Evolutionary conservation across 441 rosid genomes (phyloP), one percentile per base, ranked within the genome.

Genomic region (Adansonia gregorii): DNA sequence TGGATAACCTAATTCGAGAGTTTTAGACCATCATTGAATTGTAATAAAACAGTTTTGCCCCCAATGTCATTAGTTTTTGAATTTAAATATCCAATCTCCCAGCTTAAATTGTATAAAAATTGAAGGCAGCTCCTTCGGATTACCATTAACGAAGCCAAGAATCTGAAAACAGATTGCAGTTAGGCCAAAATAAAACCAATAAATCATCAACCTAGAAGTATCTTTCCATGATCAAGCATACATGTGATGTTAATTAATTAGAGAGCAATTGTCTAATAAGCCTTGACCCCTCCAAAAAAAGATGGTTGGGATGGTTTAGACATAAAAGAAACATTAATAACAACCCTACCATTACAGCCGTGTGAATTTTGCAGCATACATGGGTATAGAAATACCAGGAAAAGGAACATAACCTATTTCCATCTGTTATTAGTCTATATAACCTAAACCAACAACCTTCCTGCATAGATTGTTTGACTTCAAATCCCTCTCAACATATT

Each of bases 281-380:
- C 61, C 61, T 56, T 1, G 24, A 55, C 35, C 31, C 31, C 31
- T 27, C 59, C 59, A 55, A 17, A 45, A 45, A 45, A 7, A 45
- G 48, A 45, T 45, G 8, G 10, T 45, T 45, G 48, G 8, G 48
- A 45, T 45, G 48, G 48, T 2, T 45, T 45, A 45, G 10, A 8
- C 2, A 45, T 45, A 45, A 45, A 45, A 8, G 8, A 15, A 6
- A 52, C 2, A 10, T 9, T 10, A 59, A 55, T 0, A 27, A 14
- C 20, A 27, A 39, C 9, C 68, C 68, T 64, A 64, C 1, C 8
- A 10, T 64, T 3, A 10, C 70, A 39, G 70, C 70, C 22, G 41
- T 65, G 48, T 65, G 70, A 39, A 39, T 6, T 61, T 61, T 27
- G 66, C 66, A 61, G 41, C 66, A 22, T 60, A 31, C 35, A 15